Evolutionary conservation across 2,329 filamentous ascomycete species (phyloP).

Genomic region (Pyricularia pennisetigena): DNA sequence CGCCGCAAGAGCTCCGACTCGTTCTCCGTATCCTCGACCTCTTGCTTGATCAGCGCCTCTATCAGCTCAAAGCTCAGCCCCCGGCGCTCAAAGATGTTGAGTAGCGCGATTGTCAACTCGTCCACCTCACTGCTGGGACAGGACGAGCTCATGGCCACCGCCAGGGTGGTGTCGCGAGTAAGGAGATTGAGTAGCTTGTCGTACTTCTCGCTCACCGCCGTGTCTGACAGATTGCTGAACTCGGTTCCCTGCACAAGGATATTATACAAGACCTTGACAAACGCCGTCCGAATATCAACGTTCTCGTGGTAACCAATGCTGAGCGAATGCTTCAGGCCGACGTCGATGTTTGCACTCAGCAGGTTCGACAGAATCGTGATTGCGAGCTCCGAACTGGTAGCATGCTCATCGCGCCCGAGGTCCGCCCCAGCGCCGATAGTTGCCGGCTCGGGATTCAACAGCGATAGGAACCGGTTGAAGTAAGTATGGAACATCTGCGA

Average conservation of each 20-base stretch:
- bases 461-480: conserved; percentile 58
- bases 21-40: conserved; percentile 61
- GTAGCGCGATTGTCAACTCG: conserved; percentile 55
- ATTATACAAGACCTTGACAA: conserved; percentile 61
- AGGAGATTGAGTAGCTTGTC: conserved; percentile 54
- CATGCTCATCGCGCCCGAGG: conserved; percentile 38
- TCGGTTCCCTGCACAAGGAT: conserved; percentile 63
- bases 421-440: conserved; percentile 32
- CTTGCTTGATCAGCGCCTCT: conserved; percentile 57
- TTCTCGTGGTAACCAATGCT: conserved; percentile 64
- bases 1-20: conserved; percentile 58
- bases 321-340: conserved; percentile 59
- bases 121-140: conserved; percentile 61
- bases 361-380: conserved; percentile 61
- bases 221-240: conserved; percentile 58
- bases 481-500: conserved; percentile 64
- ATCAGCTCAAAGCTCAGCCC: conserved; percentile 54
- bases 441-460: conserved; percentile 48
- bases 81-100: conserved; percentile 61
- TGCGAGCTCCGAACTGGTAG: conserved; percentile 49
- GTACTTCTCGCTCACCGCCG: conserved; percentile 59
- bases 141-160: conserved; percentile 52
- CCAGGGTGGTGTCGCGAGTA: conserved; percentile 51
- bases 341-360: conserved; percentile 61
- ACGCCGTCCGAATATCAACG: conserved; percentile 58